Conservation (phyloP, 2,329 filamentous ascomycete species). For the Colletotrichum caudatum region DNA sequence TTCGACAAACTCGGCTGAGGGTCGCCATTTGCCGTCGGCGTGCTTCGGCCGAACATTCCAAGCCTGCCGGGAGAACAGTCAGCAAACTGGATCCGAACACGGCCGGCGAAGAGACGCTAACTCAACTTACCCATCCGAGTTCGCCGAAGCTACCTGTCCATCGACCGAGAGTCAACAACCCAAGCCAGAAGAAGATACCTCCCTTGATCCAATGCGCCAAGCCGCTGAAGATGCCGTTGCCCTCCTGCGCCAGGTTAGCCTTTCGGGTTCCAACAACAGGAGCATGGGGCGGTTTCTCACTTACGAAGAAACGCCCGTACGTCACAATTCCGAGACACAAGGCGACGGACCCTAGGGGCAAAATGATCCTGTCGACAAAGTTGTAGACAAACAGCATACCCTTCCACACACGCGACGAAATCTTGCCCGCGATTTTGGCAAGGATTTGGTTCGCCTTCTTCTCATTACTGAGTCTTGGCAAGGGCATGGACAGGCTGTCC, state of each 20-base stretch:
- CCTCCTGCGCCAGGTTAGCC: conserved; percentile 64
- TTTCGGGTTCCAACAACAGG: background rate
- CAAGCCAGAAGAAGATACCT: conserved; percentile 94
- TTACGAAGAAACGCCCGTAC: conserved; percentile 86
- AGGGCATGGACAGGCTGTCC: conserved; percentile 56
- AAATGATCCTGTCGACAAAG: conserved; percentile 79
- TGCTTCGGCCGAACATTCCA: conserved; percentile 85
- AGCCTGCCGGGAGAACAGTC: conserved; percentile 60
- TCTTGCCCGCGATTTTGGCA: conserved; percentile 65
- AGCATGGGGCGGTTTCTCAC: conserved; percentile 50
- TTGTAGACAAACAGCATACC: conserved; percentile 72
- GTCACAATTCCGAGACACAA: conserved; percentile 79
- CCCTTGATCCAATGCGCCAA: conserved; percentile 96
- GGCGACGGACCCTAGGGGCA: conserved; percentile 81
- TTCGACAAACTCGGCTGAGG: conserved; percentile 89
- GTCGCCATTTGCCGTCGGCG: conserved; percentile 72
- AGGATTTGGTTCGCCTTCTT: conserved; percentile 57
- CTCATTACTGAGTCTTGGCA: conserved; percentile 56
- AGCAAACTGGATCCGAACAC: conserved; percentile 19
- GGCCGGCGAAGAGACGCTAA: conserved; percentile 28
- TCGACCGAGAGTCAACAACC: conserved; percentile 85
- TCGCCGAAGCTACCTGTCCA: conserved; percentile 93
- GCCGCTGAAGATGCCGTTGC: conserved; percentile 79
- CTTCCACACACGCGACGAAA: conserved; percentile 68
- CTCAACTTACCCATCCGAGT: conserved; percentile 78